phyloP scores from a whole-genome alignment of 2,329 filamentous ascomycete species.

The Diaporthe longicolla region DNA sequence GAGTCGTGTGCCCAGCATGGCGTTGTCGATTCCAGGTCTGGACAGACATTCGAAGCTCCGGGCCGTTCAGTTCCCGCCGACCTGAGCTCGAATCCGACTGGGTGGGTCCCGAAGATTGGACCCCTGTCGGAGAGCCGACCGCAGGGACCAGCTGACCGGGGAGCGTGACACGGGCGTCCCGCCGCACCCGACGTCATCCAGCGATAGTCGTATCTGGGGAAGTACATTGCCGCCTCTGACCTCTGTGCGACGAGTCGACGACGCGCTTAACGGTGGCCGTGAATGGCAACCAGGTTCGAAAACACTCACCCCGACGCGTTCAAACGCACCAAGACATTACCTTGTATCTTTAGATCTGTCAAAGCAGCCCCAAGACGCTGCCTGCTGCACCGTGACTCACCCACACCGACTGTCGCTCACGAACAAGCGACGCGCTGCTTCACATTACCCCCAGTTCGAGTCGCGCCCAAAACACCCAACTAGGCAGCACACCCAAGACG shows the following conservation, averaged over 20 bases:
- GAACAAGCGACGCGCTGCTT: constrained; percentile 8
- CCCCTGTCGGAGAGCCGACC: constrained; percentile 16
- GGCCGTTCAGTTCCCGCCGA: neutral
- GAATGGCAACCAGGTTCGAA: neutral
- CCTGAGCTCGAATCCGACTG: constrained; percentile 16
- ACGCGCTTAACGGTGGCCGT: neutral
- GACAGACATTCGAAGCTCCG: constrained; percentile 9
- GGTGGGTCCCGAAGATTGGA: constrained; percentile 21
- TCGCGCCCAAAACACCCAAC: constrained; percentile 1
- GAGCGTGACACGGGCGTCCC: constrained; percentile 26
- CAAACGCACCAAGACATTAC: neutral
- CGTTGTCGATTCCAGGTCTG: constrained; percentile 31
- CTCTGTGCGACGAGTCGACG: constrained; percentile 3
- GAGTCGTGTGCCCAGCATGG: constrained; percentile 48
- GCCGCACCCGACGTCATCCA: constrained; percentile 33
- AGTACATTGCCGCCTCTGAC: constrained; percentile 4
- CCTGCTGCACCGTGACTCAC: constrained; percentile 38
- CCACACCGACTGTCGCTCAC: constrained; percentile 18
- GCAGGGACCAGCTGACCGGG: constrained; percentile 37
- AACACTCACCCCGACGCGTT: neutral
- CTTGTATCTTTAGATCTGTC: neutral
- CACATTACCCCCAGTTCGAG: constrained; percentile 2
- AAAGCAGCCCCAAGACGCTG: constrained; percentile 15
- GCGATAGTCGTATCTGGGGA: neutral
- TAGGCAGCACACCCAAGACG: constrained; percentile 38